Conservation (phyloP, 208 protist genomes). For the Phytomonas francai region DNA sequence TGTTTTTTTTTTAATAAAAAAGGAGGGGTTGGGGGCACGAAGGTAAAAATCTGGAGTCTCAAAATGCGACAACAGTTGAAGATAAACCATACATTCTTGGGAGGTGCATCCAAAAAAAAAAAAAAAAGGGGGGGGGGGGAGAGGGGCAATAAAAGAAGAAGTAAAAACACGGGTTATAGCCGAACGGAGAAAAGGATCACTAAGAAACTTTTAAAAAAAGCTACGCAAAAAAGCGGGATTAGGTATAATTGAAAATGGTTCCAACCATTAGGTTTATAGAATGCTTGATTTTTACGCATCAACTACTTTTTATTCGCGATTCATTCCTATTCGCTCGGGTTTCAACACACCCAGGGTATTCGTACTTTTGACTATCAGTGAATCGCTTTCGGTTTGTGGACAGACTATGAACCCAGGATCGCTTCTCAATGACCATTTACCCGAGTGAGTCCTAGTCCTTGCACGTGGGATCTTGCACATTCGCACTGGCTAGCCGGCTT, state of each 20-base stretch:
- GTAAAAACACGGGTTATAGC: neutral
- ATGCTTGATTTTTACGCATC: neutral
- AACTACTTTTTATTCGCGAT: conserved; percentile 5
- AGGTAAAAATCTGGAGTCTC: neutral
- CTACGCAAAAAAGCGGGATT: neutral
- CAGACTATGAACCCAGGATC: neutral
- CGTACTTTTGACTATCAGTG: conserved; percentile 3
- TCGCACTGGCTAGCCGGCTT: conserved; percentile 30
- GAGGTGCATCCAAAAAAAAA: neutral
- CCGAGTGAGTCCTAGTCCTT: neutral
- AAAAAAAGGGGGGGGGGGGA: conserved; percentile 7
- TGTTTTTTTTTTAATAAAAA: neutral
- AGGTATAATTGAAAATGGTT: too few species aligned
- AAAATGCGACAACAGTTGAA: neutral
- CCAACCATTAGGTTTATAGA: neutral
- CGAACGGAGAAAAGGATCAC: neutral
- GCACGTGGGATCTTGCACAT: conserved; percentile 4
- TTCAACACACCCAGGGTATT: conserved; percentile 5
- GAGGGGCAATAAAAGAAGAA: neutral
- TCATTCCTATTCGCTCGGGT: neutral
- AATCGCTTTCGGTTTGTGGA: neutral
- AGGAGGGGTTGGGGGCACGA: neutral
- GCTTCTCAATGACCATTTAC: neutral
- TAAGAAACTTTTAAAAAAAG: conserved; percentile 3
- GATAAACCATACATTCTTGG: neutral